Base-by-base conservation (phyloP, 495 filamentous ascomycete genomes). In the Xylaria intraflava region DNA sequence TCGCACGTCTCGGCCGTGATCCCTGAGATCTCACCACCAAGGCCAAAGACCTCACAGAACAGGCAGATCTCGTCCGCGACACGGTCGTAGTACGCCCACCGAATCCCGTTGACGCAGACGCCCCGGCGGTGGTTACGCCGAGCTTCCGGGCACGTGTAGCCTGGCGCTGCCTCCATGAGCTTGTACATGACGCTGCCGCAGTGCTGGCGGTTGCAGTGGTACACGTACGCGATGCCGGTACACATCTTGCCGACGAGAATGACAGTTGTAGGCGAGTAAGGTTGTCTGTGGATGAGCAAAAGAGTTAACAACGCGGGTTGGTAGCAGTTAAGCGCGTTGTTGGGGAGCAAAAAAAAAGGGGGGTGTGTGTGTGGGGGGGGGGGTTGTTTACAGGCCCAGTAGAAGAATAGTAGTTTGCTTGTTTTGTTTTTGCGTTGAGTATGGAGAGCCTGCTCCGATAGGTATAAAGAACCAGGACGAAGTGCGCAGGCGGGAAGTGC, bases 61-160 rank as follows among this genome's bases (percentile, higher is more conserved):
- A 57, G 8, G 24, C 63, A 66, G 31, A 36, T 4, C 44, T 66
- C 63, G 6, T 49, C 44, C 1, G 43, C 17, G 2, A 26, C 0
- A 22, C 44, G 47, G 6, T 48, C 17, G 41, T 62, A 65, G 33
- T 20, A 22, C 0, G 29, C 35, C 33, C 17, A 58, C 24, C 51
- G 54, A 29, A 66, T 35, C 0, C 64, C 64, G 8, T 45, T 60
- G 1, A 46, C 35, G 46, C 64, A 66, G 14, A 39, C n/a, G 0
- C 64, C 64, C 36, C 54, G 46, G 5, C 3, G 19, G 1, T 46
- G 5, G 35, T 46, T 52, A 0, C 9, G 2, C 24, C 49, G 19
- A 39, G 64, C 64, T 23, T 33, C 19, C 9, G 30, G 16, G 43
- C 64, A 66, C 10, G 54, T 64, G 39, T 62, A 54, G 0, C 64